Conservation (phyloP, 345 rosid genomes). For the Crucihimalaya himalaica region DNA sequence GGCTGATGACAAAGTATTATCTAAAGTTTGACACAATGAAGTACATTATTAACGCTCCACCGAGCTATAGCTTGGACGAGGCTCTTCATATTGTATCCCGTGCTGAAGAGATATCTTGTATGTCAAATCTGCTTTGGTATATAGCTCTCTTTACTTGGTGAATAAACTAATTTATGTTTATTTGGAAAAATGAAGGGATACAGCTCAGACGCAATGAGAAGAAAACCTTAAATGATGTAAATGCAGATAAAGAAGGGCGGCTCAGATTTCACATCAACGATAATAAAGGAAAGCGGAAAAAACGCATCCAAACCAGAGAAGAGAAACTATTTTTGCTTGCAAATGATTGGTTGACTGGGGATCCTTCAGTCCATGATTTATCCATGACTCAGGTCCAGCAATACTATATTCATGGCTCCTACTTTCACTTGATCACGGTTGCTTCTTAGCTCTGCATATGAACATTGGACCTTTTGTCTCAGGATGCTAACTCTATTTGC, state of each 20-base stretch:
- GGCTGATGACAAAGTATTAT: slow-evolving; percentile 96
- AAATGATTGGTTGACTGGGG: slow-evolving; percentile 96
- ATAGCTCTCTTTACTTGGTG: slow-evolving; percentile 3
- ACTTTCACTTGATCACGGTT: slow-evolving; percentile 21
- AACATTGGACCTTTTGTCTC: slow-evolving; percentile 33
- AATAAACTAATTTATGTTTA: slow-evolving; percentile 21
- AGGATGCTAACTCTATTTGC: slow-evolving; percentile 89
- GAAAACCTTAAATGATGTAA: slow-evolving; percentile 87
- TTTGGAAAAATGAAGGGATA: slow-evolving; percentile 75
- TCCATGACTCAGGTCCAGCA: slow-evolving; percentile 81
- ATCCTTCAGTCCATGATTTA: slow-evolving; percentile 84
- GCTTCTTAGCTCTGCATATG: slow-evolving; percentile 31
- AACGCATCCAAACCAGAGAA: slow-evolving; percentile 87
- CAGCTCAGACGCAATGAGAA: slow-evolving; percentile 97
- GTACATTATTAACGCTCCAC: slow-evolving; percentile 72
- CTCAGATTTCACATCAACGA: slow-evolving; percentile 84
- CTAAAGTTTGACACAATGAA: slow-evolving; percentile 91
- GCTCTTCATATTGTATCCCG: slow-evolving; percentile 71
- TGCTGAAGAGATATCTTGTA: slow-evolving; percentile 95
- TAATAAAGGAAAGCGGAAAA: slow-evolving; percentile 85
- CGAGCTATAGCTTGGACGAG: slow-evolving; percentile 73
- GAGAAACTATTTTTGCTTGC: slow-evolving; percentile 89
- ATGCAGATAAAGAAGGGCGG: slow-evolving; percentile 74
- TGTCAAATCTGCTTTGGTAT: slow-evolving; percentile 36
- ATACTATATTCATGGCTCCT: slow-evolving; percentile 6